Evolutionary conservation across 1,284 basidiomycete genomes (phyloP).

Genomic region (Tilletia setariae): DNA sequence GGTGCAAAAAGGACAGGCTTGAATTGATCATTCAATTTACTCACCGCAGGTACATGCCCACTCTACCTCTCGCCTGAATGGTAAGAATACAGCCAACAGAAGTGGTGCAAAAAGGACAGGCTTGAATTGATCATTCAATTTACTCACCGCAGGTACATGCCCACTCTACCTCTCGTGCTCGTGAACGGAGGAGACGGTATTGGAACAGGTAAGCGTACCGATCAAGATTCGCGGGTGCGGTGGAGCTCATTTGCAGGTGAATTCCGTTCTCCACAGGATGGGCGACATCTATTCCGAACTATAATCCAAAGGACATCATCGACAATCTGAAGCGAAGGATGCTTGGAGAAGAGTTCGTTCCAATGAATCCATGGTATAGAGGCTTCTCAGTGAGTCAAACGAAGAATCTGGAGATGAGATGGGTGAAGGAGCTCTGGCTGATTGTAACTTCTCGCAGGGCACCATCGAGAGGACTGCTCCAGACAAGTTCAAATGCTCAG

Average conservation of each 20-base stretch:
- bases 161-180: slow-evolving; percentile 80
- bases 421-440: not conserved
- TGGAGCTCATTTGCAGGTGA: not conserved
- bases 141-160: slow-evolving; percentile 74
- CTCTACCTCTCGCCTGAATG: slow-evolving; percentile 87
- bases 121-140: no score
- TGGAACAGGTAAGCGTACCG: slow-evolving; percentile 66
- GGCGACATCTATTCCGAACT: slow-evolving; percentile 90
- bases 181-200: slow-evolving; percentile 97
- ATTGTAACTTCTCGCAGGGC: slow-evolving; percentile 57
- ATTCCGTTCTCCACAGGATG: slow-evolving; percentile 61
- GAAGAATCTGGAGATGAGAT: not conserved
- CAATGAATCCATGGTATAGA: slow-evolving; percentile 95
- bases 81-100: slow-evolving; percentile 31
- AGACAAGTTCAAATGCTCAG: slow-evolving; percentile 83
- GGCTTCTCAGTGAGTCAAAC: slow-evolving; percentile 67
- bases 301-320: slow-evolving; percentile 87
- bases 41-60: slow-evolving; percentile 75
- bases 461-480: slow-evolving; percentile 74
- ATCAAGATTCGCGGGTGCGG: not conserved
- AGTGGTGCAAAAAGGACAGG: no score
- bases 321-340: slow-evolving; percentile 82
- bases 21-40: no score
- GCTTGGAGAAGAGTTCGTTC: slow-evolving; percentile 75
- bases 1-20: no score